A percentile compares a stretch with the other conserved stretches of the same genome.
phyloP scores from a whole-genome alignment of 768 basidiomycete species.

The Tylopilus plumbeoviolaceoides region DNA sequence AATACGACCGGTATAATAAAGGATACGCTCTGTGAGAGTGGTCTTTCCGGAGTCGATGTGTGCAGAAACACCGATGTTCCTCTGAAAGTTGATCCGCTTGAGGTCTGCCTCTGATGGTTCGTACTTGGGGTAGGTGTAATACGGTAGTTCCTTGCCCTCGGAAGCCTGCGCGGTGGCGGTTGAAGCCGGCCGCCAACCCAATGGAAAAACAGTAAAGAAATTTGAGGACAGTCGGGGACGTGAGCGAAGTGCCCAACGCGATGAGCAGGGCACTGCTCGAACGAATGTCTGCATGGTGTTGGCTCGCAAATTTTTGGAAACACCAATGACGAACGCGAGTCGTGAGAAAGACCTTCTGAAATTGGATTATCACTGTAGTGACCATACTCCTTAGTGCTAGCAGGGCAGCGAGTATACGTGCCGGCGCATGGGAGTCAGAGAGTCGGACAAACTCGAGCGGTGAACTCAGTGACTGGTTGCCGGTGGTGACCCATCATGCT shows the following conservation, averaged over 20 bases:
- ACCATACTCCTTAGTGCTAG: no score
- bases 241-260: constrained; percentile 23
- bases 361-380: no score
- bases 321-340: background rate
- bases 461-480: no score
- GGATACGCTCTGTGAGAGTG: constrained; percentile 90
- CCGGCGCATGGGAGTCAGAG: no score
- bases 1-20: constrained; percentile 96
- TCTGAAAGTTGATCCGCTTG: constrained; percentile 63
- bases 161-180: constrained; percentile 33
- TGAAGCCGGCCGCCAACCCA: constrained; percentile 38
- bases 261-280: constrained; percentile 24
- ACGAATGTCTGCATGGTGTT: constrained; percentile 23
- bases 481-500: no score
- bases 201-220: background rate
- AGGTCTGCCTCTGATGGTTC: constrained; percentile 62
- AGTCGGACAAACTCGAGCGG: no score
- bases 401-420: no score
- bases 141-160: constrained; percentile 8
- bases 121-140: constrained; percentile 35
- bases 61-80: constrained; percentile 95
- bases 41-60: constrained; percentile 99
- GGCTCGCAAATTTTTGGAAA: background rate
- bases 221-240: constrained; percentile 8
- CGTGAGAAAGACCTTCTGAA: background rate